Conservation (phyloP, 2,329 filamentous ascomycete species). For the Fusarium robinianum region DNA sequence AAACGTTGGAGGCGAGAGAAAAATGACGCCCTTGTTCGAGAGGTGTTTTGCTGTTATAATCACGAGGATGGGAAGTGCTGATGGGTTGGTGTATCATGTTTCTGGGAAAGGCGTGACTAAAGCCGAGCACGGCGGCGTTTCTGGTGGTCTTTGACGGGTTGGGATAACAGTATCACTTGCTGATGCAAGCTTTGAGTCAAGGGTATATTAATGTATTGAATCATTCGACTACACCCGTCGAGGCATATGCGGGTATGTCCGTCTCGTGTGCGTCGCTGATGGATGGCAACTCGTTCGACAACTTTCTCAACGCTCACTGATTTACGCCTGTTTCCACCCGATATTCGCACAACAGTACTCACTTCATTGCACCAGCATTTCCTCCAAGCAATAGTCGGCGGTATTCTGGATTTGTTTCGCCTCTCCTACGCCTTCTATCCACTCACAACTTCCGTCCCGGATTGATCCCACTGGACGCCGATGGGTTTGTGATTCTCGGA, state of each 20-base stretch:
- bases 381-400: no score
- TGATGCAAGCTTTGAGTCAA: no score
- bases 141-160: constrained; percentile 18
- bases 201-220: constrained; percentile 22
- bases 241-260: no score
- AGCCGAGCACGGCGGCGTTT: constrained; percentile 18
- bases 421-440: not conserved
- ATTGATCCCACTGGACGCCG: constrained; percentile 26
- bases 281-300: no score
- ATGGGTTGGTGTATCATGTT: constrained; percentile 7
- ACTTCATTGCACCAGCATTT: no score
- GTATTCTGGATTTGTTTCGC: not conserved
- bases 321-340: no score
- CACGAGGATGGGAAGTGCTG: not conserved
- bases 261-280: no score
- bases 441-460: not conserved
- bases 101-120: constrained; percentile 8
- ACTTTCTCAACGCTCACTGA: no score
- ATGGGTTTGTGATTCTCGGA: constrained; percentile 29
- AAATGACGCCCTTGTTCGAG: not conserved
- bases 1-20: no score
- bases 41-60: not conserved
- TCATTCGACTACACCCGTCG: no score
- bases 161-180: no score
- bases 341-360: no score